These are phyloP conservation scores for Opeltia flavorubescens DNA, from an alignment of 495 filamentous ascomycete genomes.

Conservation along the genomic window DNA sequence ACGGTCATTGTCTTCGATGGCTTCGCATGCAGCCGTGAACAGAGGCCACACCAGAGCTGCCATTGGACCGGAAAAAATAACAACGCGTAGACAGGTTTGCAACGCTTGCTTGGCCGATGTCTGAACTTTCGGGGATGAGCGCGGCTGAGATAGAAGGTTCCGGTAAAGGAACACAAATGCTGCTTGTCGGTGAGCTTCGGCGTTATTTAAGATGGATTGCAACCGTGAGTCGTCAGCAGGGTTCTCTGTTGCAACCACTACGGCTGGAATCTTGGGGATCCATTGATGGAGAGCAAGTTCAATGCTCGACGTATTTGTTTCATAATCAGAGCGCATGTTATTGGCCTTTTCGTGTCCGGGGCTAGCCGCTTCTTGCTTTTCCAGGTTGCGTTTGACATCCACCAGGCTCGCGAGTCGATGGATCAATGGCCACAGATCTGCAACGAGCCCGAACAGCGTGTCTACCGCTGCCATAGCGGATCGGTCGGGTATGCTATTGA, in stretches of 20 bases:
- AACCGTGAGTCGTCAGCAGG: slow-evolving; percentile 17
- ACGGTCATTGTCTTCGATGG: slow-evolving; percentile 22
- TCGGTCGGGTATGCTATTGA: slow-evolving; percentile 31
- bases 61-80: slow-evolving; percentile 40
- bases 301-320: slow-evolving; percentile 38
- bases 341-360: slow-evolving; percentile 30
- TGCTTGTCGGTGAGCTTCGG: slow-evolving; percentile 46
- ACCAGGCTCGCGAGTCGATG: slow-evolving; percentile 43
- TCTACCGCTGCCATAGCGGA: slow-evolving; percentile 35
- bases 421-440: slow-evolving; percentile 48
- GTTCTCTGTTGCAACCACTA: slow-evolving; percentile 16
- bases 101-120: slow-evolving; percentile 34
- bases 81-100: slow-evolving; percentile 36
- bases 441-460: slow-evolving; percentile 46
- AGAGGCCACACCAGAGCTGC: slow-evolving; percentile 46
- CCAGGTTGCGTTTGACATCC: slow-evolving; percentile 35
- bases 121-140: slow-evolving; percentile 33
- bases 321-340: slow-evolving; percentile 39
- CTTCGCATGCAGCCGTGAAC: slow-evolving; percentile 45
- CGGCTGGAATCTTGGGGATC: slow-evolving; percentile 27
- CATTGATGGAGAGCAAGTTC: slow-evolving; percentile 41
- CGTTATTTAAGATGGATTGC: slow-evolving; percentile 40
- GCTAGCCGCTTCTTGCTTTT: slow-evolving; percentile 25
- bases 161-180: slow-evolving; percentile 48
- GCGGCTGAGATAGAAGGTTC: slow-evolving; percentile 31